Percentiles rank a stretch among this genome's conserved stretches.
These are phyloP conservation scores for Durotheca rogersii DNA, from an alignment of 495 filamentous ascomycete species.

Conservation along the genomic window DNA sequence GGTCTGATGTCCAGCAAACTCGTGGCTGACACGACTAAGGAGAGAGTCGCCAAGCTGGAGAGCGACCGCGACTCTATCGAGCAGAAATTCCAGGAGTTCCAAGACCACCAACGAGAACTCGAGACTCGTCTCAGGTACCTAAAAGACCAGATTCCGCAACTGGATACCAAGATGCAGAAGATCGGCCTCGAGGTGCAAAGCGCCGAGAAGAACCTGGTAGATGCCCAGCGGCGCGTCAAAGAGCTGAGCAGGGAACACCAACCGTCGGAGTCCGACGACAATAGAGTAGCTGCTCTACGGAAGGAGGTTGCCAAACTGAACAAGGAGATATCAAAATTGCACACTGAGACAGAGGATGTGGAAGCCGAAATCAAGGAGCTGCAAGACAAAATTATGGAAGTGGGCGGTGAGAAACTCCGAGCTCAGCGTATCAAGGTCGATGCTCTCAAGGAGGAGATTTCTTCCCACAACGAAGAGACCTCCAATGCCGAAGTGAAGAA, in stretches of 20 bases:
- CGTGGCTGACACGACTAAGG: slow-evolving; percentile 76
- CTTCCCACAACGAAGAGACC: slow-evolving; percentile 74
- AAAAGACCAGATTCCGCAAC: slow-evolving; percentile 76
- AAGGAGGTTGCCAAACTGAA: slow-evolving; percentile 74
- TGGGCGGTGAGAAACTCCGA: slow-evolving; percentile 88
- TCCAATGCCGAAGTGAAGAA: slow-evolving; percentile 81
- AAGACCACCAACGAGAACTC: slow-evolving; percentile 74
- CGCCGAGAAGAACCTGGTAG: slow-evolving; percentile 75
- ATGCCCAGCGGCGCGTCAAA: slow-evolving; percentile 77
- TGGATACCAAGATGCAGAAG: slow-evolving; percentile 92
- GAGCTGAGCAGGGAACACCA: slow-evolving; percentile 80
- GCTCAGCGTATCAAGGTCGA: slow-evolving; percentile 94
- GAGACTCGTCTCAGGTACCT: slow-evolving; percentile 70
- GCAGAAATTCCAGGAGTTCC: slow-evolving; percentile 73
- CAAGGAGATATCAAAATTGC: slow-evolving; percentile 76
- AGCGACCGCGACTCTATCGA: slow-evolving; percentile 82
- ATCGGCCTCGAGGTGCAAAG: slow-evolving; percentile 86
- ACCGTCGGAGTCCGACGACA: slow-evolving; percentile 75
- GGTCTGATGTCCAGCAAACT: slow-evolving; percentile 96
- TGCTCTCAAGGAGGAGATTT: slow-evolving; percentile 81
- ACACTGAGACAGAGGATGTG: slow-evolving; percentile 75
- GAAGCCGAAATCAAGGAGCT: slow-evolving; percentile 89
- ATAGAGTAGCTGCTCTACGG: slow-evolving; percentile 64
- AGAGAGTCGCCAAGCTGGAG: slow-evolving; percentile 85
- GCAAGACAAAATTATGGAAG: slow-evolving; percentile 96